A percentile compares a stretch with the other conserved stretches of the same genome.
Conservation (phyloP, 2,329 filamentous ascomycete species). For the Monosporascus ibericus region DNA sequence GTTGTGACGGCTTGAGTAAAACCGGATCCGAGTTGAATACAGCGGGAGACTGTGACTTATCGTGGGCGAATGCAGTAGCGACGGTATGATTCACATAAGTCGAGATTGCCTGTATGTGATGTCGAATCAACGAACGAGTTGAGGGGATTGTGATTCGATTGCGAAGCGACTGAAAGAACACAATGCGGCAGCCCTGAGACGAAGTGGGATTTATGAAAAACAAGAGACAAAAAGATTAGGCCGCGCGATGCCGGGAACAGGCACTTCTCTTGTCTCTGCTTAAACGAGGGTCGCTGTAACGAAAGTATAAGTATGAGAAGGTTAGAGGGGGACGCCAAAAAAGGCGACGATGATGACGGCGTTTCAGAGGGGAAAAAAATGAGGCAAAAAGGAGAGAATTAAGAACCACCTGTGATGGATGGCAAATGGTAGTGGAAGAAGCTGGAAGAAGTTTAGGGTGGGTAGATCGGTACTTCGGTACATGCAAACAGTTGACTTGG, state of each 20-base stretch:
- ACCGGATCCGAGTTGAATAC: not conserved
- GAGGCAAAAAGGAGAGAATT: not conserved
- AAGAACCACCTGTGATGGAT: not conserved
- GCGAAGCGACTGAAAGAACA: not conserved
- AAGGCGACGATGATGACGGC: not conserved
- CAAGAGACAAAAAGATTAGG: not conserved
- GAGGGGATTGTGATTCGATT: not conserved
- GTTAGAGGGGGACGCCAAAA: not conserved
- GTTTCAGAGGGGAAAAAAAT: no score
- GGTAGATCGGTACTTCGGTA: not conserved
- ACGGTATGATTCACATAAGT: no score
- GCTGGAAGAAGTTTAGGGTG: not conserved
- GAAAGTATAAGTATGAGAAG: not conserved
- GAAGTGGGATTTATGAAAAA: not conserved
- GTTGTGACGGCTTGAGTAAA: no score
- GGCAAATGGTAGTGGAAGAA: not conserved
- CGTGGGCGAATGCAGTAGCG: no score
- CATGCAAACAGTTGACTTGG: not conserved
- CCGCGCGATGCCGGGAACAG: not conserved
- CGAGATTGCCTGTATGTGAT: no score
- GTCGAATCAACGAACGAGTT: not conserved
- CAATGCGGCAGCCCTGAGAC: not conserved
- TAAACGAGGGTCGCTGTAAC: not conserved
- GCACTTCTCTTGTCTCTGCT: not conserved
- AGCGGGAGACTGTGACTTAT: no score